Conservation (phyloP, 2,329 filamentous ascomycete genomes). For the Aureobasidium sp. region DNA sequence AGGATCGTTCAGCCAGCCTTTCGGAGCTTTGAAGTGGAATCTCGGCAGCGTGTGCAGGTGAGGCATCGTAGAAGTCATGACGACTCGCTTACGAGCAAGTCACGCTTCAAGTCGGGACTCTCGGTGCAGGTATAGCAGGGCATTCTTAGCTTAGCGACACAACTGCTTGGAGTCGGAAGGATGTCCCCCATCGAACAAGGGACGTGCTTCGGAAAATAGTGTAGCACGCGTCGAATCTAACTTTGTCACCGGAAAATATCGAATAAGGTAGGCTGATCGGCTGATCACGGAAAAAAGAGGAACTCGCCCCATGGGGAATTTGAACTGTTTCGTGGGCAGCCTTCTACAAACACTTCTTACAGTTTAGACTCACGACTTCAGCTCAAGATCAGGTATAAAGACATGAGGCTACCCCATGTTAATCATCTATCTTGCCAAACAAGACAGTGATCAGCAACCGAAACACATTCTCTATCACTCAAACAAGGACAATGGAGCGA, state of each 20-base stretch:
- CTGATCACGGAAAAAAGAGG: background rate
- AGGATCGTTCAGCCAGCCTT: background rate
- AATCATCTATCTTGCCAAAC: background rate
- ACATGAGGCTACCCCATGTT: background rate
- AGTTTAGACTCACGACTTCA: background rate
- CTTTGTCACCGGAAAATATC: background rate
- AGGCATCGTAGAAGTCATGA: background rate
- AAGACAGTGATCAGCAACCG: background rate
- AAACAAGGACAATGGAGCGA: background rate
- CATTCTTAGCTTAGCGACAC: too few relatives aligned
- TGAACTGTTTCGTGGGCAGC: background rate
- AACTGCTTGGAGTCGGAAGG: background rate
- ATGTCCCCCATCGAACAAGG: background rate
- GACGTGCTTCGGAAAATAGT: background rate
- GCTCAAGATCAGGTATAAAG: background rate
- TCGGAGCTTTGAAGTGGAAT: background rate
- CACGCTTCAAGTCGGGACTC: too few relatives aligned
- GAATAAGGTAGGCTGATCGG: background rate
- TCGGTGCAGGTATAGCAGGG: too few relatives aligned
- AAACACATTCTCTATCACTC: background rate
- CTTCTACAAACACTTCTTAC: background rate
- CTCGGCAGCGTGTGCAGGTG: background rate
- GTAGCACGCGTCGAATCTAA: background rate
- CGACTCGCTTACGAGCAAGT: background rate
- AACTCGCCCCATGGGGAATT: background rate